A percentile compares a stretch with the other conserved stretches of the same genome.
Evolutionary conservation across 805 yeast genomes (phyloP).

Genomic region (Cyberlindnera samutprakarnensis): DNA sequence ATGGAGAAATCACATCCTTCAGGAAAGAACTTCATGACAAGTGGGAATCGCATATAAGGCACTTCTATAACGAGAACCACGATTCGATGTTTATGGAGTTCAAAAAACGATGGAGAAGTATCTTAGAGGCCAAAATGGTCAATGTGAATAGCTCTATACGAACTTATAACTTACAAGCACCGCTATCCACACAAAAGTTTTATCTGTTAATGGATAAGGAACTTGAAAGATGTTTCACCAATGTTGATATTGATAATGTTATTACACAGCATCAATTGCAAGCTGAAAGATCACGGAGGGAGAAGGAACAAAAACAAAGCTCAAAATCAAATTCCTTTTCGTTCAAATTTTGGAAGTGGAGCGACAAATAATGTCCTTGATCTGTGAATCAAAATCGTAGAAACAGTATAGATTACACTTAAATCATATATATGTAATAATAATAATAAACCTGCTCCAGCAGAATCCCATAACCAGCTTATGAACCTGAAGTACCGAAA

Average conservation of each 20-base stretch:
- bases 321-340: too few relatives aligned
- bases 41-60: conserved; percentile 26
- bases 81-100: conserved; percentile 10
- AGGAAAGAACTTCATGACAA: conserved; percentile 34
- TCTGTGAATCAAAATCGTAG: too few relatives aligned
- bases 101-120: conserved; percentile 11
- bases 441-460: too few relatives aligned
- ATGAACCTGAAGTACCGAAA: too few relatives aligned
- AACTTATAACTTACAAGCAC: conserved; percentile 59
- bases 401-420: too few relatives aligned
- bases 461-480: too few relatives aligned
- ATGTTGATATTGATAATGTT: conserved; percentile 22
- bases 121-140: conserved; percentile 26
- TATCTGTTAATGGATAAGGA: conserved; percentile 41
- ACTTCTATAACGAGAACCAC: conserved; percentile 9
- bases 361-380: too few relatives aligned
- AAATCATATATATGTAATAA: too few relatives aligned
- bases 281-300: too few relatives aligned
- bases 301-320: too few relatives aligned
- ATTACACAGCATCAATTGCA: not conserved
- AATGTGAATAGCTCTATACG: conserved; percentile 42
- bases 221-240: conserved; percentile 29
- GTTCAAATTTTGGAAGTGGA: too few relatives aligned
- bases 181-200: conserved; percentile 49
- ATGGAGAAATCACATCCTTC: conserved; percentile 38